Base-by-base conservation (phyloP, 345 rosid species). In the Abelmoschus esculentus region DNA sequence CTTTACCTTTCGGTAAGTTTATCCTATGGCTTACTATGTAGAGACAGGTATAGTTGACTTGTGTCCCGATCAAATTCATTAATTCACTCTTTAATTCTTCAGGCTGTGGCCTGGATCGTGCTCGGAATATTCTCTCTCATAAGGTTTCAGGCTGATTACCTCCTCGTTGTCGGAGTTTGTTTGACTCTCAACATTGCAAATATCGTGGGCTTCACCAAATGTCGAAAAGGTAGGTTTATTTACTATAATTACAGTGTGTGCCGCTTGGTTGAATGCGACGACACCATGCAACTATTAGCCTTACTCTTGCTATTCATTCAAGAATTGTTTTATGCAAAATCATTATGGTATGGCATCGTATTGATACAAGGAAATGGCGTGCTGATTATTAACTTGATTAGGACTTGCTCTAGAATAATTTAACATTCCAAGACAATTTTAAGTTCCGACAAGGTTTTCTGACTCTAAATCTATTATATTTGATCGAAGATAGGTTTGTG, bases 151-250 rank as follows among this genome's bases (percentile, higher is more conserved):
- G 90, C 96, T 55, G 91, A 87, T 75, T 87, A 89, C 76, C 87
- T 89, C 82, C 96, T 89, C 65, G 83, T 87, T 50, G 65, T 86
- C 70, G 96, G 90, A 71, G 96, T 89, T 49, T 87, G 91, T 71
- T 72, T 87, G 85, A 83, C 91, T 40, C 91, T 89, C 75, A 81
- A 84, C 75, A 36, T 87, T 78, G 96, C 96, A 62, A 89, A 89
- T 79, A 89, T 89, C 28, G 74, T 85, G 54, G 96, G 96, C 79
- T 89, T 89, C 77, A 86, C 96, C 70, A 89, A 80, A 79, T 89
- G 96, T 80, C 83, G 83, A 75, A 89, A 83, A 81, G 95, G 95
- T 86, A 59, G 52, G 13, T 71, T 60, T 22, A 15, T 44, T 29
- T 55, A 44, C 5, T n/a, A n/a, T 12, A 40, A 28, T 5, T 15